Evolutionary conservation across 1,284 basidiomycete species (phyloP).

Genomic region (Microbotryum saponariae): DNA sequence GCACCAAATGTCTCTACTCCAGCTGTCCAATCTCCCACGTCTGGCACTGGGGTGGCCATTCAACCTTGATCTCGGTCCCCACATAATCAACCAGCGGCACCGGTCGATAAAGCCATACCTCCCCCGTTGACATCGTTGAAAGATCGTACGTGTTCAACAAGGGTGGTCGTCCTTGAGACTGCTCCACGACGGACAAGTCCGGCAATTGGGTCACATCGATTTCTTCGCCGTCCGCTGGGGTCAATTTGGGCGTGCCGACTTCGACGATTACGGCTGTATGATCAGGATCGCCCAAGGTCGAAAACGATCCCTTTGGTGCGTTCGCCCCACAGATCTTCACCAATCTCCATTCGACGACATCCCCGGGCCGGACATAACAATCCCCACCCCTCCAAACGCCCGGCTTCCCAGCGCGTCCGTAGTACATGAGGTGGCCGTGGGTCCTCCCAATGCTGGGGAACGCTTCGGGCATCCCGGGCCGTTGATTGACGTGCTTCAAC

Average conservation of each 20-base stretch:
- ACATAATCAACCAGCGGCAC: constrained; percentile 21
- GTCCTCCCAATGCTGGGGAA: constrained; percentile 50
- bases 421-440: constrained; percentile 53
- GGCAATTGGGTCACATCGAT: constrained; percentile 27
- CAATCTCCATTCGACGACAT: constrained; percentile 51
- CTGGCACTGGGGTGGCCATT: constrained; percentile 22
- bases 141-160: constrained; percentile 33
- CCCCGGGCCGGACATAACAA: constrained; percentile 50
- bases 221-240: constrained; percentile 9
- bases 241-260: constrained; percentile 3
- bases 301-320: not conserved
- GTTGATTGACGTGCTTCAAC: constrained; percentile 43
- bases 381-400: constrained; percentile 51
- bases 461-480: constrained; percentile 43
- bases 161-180: constrained; percentile 32
- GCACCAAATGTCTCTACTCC: constrained; percentile 6
- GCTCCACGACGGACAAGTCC: constrained; percentile 36
- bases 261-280: constrained; percentile 35
- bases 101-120: constrained; percentile 38
- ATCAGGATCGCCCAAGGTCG: constrained; percentile 24
- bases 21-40: constrained; percentile 19
- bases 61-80: constrained; percentile 22
- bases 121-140: constrained; percentile 25
- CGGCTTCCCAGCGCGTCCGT: constrained; percentile 41
- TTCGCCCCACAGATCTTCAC: constrained; percentile 22